Conservation (phyloP, 2,329 filamentous ascomycete genomes). For the Colletotrichum echinochloae region DNA sequence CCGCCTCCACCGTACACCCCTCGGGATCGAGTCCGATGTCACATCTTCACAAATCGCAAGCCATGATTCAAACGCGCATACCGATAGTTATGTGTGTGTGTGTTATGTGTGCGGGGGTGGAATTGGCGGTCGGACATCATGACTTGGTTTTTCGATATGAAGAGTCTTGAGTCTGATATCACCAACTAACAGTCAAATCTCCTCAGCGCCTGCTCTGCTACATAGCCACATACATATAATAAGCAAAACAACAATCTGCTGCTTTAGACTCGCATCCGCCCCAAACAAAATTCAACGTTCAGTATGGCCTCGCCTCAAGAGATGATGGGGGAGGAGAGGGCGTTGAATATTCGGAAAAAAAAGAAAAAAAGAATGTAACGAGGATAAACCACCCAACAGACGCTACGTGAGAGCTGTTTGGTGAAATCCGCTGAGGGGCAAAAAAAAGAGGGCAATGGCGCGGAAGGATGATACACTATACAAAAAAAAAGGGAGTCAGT, state of each 20-base stretch:
- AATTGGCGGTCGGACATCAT: background rate
- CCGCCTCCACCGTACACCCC: background rate
- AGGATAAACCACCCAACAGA: constrained; percentile 32
- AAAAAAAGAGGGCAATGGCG: background rate
- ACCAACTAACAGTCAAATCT: background rate
- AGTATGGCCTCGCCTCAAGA: background rate
- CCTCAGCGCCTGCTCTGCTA: background rate
- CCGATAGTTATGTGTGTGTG: background rate
- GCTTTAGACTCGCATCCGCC: background rate
- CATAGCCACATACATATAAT: background rate
- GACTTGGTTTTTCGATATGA: background rate
- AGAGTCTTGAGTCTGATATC: background rate
- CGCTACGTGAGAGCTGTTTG: constrained; percentile 24
- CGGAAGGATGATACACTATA: constrained; percentile 16
- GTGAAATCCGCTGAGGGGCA: background rate
- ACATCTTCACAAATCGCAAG: background rate
- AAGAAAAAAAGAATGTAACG: background rate
- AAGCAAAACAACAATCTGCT: background rate
- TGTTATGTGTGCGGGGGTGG: background rate
- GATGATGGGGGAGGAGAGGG: background rate
- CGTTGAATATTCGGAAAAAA: background rate
- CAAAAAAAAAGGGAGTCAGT: background rate
- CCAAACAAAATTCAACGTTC: background rate
- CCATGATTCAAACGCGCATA: background rate
- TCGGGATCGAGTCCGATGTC: background rate